These are phyloP conservation scores for Diaporthe ilicicola DNA, from an alignment of 2,329 filamentous ascomycete species.

Conservation along the genomic window DNA sequence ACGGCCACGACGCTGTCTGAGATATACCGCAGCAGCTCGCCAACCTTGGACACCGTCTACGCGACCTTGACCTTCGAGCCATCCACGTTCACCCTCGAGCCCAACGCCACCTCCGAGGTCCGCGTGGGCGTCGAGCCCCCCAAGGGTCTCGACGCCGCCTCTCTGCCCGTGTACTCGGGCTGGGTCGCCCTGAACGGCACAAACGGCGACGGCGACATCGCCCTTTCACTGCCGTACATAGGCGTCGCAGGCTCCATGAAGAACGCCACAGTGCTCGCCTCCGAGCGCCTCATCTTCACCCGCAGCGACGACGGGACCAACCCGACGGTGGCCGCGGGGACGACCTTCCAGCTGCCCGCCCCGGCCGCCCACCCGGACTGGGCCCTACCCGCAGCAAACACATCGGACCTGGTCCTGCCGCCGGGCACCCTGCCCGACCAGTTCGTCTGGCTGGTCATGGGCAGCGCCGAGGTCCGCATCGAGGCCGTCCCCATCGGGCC, in stretches of 20 bases:
- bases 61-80: background rate
- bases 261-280: slow-evolving; percentile 33
- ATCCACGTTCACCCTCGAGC: slow-evolving; percentile 42
- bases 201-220: slow-evolving; percentile 41
- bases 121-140: slow-evolving; percentile 34
- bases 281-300: slow-evolving; percentile 2
- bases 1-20: slow-evolving; percentile 44
- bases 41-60: background rate
- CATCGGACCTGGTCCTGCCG: slow-evolving; percentile 8
- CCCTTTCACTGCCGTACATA: slow-evolving; percentile 50
- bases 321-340: background rate
- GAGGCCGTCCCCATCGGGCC: slow-evolving; percentile 1
- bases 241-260: slow-evolving; percentile 45
- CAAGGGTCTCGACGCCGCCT: slow-evolving; percentile 33
- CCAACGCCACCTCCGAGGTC: slow-evolving; percentile 39
- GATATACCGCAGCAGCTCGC: slow-evolving; percentile 18
- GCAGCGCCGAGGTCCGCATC: slow-evolving; percentile 9
- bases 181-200: slow-evolving; percentile 51
- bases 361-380: slow-evolving; percentile 17
- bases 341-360: slow-evolving; percentile 18
- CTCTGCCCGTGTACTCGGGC: slow-evolving; percentile 55
- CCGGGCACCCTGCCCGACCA: background rate
- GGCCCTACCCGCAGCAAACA: background rate
- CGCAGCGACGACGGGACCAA: slow-evolving; percentile 1
- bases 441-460: slow-evolving; percentile 8